Evolutionary conservation across 179 eudicot species (phyloP), one percentile per base, ranked within the genome.

Genomic region (Actinidia arguta): DNA sequence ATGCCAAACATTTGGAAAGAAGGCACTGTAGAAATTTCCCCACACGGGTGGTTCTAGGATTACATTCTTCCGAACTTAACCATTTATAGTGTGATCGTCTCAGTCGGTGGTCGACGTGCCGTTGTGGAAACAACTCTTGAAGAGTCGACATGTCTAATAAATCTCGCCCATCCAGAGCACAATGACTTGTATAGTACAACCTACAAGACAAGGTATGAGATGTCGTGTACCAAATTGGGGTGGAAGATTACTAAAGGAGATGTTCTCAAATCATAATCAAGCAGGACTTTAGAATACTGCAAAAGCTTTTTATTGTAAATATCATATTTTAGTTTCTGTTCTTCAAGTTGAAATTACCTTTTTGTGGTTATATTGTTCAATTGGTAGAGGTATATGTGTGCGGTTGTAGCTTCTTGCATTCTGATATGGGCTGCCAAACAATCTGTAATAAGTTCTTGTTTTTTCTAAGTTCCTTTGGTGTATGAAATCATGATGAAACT

Each of bases 181-280:
- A 88, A 93, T 73, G 98, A 94, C 88, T 93, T 98, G 6, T 92
- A 93, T 83, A 85, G 81, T 82, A 83, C 92, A 81, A 87, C 93
- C 22, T 97, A 97, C 85, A 95, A 98, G 10, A 94, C 96, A 6
- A 89, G 99, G 88, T 97, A 97, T 81, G 97, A 97, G 89, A 87
- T 97, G 95, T 86, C 87, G 12, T 84, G 55, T 77, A 88, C 82
- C 11, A 78, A 76, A 6, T 86, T 95, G 16, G 98, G 92, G 44
- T 97, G 99, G 99, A 97, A 93, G 90, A 97, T 97, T 79, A 88
- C 88, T 4, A 95, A 94, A 85, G 99, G 99, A 61, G 98, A 95
- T 80, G 99, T 97, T 79, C 97, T 97, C 52, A 91, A 92, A 89
- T 92, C 97, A 17, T 90, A 78, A 85, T 31, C n/a, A n/a, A n/a